Percentiles rank a stretch among this genome's conserved stretches.
These are phyloP conservation scores for Globisporangium emineosum DNA, from an alignment of 352 stramenopile species.

Conservation along the genomic window DNA sequence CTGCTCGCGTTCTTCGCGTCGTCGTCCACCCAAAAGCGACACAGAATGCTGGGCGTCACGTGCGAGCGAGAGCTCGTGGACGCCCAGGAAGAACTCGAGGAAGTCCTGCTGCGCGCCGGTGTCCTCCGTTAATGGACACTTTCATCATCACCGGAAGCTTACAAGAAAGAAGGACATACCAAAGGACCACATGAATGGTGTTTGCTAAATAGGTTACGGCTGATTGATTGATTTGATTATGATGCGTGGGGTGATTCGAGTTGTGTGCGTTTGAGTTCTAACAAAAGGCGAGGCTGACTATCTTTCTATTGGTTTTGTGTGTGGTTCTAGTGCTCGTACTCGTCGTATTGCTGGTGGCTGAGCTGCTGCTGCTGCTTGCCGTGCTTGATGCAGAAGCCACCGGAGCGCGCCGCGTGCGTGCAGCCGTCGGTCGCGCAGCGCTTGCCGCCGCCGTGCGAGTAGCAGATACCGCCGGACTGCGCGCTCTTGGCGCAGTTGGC, in stretches of 20 bases:
- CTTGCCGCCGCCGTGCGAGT: slow-evolving; percentile 82
- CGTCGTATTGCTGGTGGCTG: not conserved
- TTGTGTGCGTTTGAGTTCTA: slow-evolving; percentile 2
- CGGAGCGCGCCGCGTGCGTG: slow-evolving; percentile 72
- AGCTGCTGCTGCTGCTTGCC: slow-evolving; percentile 55
- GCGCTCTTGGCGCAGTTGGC: slow-evolving; percentile 75
- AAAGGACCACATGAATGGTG: not conserved
- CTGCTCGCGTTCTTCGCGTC: slow-evolving; percentile 28
- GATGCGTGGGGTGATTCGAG: not conserved
- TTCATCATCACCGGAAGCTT: no score
- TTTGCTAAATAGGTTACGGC: not conserved
- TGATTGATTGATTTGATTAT: not conserved
- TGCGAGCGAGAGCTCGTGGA: slow-evolving; percentile 45
- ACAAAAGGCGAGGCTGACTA: not conserved
- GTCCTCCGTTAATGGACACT: not conserved
- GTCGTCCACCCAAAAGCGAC: not conserved
- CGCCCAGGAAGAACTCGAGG: slow-evolving; percentile 34
- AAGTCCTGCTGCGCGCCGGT: slow-evolving; percentile 8
- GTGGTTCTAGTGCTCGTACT: slow-evolving; percentile 6
- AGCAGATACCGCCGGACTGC: slow-evolving; percentile 81
- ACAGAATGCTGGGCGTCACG: slow-evolving; percentile 26
- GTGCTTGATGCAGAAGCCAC: slow-evolving; percentile 84
- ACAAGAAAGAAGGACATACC: not conserved
- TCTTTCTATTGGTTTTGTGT: not conserved
- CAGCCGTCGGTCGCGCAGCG: slow-evolving; percentile 72